Percentiles rank a stretch among this genome's conserved stretches.
phyloP scores from a whole-genome alignment of 2,329 filamentous ascomycete genomes.

The Apiospora aurea region DNA sequence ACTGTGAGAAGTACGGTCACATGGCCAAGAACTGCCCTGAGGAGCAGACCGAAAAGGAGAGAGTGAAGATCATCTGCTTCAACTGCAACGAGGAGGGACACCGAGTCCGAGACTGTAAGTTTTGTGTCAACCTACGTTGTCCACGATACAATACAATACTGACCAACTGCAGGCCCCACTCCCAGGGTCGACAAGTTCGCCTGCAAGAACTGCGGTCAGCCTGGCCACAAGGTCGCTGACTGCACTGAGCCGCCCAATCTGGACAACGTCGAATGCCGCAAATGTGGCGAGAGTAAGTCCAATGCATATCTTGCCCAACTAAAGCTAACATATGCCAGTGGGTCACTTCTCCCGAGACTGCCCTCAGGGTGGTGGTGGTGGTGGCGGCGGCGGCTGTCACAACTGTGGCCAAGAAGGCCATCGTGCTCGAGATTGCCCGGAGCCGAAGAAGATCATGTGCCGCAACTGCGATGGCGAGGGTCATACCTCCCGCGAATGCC shows the following conservation, averaged over 20 bases:
- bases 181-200: conserved; percentile 69
- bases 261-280: conserved; percentile 69
- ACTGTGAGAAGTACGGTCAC: conserved; percentile 72
- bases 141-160: conserved; percentile 26
- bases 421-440: conserved; percentile 57
- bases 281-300: conserved; percentile 65
- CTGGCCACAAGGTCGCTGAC: conserved; percentile 57
- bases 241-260: conserved; percentile 68
- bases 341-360: conserved; percentile 72
- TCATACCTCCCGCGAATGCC: conserved; percentile 69
- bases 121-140: conserved; percentile 30
- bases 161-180: conserved; percentile 54
- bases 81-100: conserved; percentile 72
- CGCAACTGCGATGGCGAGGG: conserved; percentile 66
- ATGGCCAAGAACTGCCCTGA: conserved; percentile 64
- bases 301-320: not conserved
- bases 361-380: conserved; percentile 60
- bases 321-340: conserved; percentile 44
- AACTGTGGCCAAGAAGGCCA: conserved; percentile 73
- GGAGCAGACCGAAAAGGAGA: conserved; percentile 59
- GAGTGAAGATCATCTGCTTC: conserved; percentile 63
- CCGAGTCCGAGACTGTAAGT: conserved; percentile 72
- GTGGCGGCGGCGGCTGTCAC: conserved; percentile 60
- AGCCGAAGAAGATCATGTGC: conserved; percentile 59
- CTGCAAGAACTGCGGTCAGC: conserved; percentile 72